These are phyloP conservation scores for Apiospora arundinis DNA, from an alignment of 2,329 filamentous ascomycete species.

Conservation along the genomic window DNA sequence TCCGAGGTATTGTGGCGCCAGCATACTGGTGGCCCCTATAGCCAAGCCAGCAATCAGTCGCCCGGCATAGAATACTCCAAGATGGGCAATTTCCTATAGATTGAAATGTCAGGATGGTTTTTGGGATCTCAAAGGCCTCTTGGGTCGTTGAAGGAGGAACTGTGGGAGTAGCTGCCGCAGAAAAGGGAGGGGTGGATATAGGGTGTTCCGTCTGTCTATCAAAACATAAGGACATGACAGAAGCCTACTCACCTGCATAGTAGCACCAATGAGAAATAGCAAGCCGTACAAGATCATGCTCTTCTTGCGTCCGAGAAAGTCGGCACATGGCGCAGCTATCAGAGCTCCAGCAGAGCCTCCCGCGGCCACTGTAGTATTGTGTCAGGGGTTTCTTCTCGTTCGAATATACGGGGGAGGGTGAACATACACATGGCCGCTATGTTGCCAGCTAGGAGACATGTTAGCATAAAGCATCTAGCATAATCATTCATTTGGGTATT, in stretches of 20 bases:
- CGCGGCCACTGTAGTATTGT: constrained; percentile 38
- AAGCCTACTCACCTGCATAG: constrained; percentile 36
- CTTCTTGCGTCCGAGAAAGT: constrained; percentile 45
- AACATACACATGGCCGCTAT: constrained; percentile 42
- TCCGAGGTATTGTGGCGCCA: constrained; percentile 48
- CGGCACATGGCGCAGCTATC: constrained; percentile 44
- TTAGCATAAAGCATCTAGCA: background rate
- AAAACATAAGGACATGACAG: background rate
- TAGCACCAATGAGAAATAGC: constrained; percentile 42
- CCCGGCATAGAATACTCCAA: constrained; percentile 44
- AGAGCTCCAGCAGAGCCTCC: constrained; percentile 46
- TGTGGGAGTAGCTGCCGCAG: background rate
- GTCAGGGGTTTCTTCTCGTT: background rate
- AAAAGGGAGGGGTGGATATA: background rate
- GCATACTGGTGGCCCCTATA: constrained; percentile 43
- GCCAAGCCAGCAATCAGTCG: constrained; percentile 44
- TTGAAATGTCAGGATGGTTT: background rate
- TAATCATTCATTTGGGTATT: background rate
- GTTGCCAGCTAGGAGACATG: constrained; percentile 33
- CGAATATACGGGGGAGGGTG: too few species aligned
- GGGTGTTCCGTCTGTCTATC: background rate
- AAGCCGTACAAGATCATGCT: constrained; percentile 40
- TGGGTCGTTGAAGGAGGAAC: background rate
- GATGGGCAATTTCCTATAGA: constrained; percentile 38
- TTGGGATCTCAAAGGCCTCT: background rate